Evolutionary conservation across 768 basidiomycete genomes (phyloP), one percentile per base, ranked within the genome.

Genomic region (Pholiota molesta): DNA sequence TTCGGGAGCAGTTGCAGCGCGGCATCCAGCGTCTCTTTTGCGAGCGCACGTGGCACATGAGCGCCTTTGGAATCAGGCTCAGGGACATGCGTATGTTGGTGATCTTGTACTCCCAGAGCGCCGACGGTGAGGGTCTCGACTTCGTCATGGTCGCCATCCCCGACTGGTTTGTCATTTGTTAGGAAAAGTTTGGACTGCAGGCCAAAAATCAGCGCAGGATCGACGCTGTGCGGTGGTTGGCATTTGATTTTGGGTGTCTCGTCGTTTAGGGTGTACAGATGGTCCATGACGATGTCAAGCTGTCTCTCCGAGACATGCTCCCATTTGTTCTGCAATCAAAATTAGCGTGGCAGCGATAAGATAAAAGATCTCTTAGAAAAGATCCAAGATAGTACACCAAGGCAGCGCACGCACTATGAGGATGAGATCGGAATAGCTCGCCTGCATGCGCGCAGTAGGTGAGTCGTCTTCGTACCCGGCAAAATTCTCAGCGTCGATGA

Each of bases 351-450:
- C 3, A 9, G 35, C 9, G 35, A 37, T 37, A 37, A 37, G 35
- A 37, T 37, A 37, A 37, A 37, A 37, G 6, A 37, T 37, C 13
- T 37, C 11, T 62, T 4, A 4, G 26, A 33, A n/a, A n/a, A n/a
- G 21, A 47, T 35, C 31, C 49, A 26, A 45, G 40, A 21, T 54
- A 40, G 55, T n/a, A 26, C 57, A 62, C 23, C n/a, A 31, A 33
- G 37, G 13, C 10, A 44, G n/a, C 40, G 64, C 28, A 37, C 31
- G 26, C 42, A 92, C 92, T 57, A 98, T 84, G 29, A 98, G 78
- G 60, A 98, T 86, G 40, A 96, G 81, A 72, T 98, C 96, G 3
- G 95, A 95, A 72, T 97, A 98, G 70, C 90, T 91, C n/a, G 96
- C 92, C 78, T 94, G 89, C 89, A 97, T 94, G 72, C 86, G 92